Base-by-base conservation (phyloP, 208 protist genomes). In the Trypanosoma platydactyli region DNA sequence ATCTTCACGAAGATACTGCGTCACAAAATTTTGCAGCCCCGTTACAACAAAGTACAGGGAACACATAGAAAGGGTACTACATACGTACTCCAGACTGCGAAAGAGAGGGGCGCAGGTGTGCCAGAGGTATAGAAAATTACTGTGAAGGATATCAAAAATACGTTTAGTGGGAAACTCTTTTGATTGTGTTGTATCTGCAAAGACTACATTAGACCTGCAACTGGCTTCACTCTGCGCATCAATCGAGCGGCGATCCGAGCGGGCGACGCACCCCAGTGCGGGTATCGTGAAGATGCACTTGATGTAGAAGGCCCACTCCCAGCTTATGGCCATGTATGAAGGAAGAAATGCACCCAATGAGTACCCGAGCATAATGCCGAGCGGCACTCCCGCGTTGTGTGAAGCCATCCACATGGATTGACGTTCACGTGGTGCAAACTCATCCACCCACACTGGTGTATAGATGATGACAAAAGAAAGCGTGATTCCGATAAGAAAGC, bases 311-410 rank as follows among this genome's bases (percentile, higher is more conserved):
- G 87, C 68, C 74, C 85, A 90, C 67, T 82, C 69, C 89, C 92
- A 97, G 33, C 77, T 70, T 25, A 90, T 53, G 33, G 35, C 54
- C 11, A 80, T 86, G 64, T 83, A 81, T 3, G 53, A 71, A 1
- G 84, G 58, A 35, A 97, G 68, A 63, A 93, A 81, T 13, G 84
- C 87, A 12, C 82, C 84, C 45, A 89, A 51, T 30, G 93, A 15
- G 76, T 96, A 97, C 33, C 94, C 94, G 18, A 94, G 46, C 79
- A 97, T 94, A 62, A 97, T 91, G 24, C 94, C 94, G 12, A 97
- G 64, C 33, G 94, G 92, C 29, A 94, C 92, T 27, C 90, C 94
- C 3, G 84, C 90, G 67, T 97, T 94, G 65, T 94, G 85, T 25
- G 87, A 87, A 22, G 92, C 89, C 92, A 97, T 94, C 92, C 94